Conservation (phyloP, 495 filamentous ascomycete species). For the Beverwykella pulmonaria region DNA sequence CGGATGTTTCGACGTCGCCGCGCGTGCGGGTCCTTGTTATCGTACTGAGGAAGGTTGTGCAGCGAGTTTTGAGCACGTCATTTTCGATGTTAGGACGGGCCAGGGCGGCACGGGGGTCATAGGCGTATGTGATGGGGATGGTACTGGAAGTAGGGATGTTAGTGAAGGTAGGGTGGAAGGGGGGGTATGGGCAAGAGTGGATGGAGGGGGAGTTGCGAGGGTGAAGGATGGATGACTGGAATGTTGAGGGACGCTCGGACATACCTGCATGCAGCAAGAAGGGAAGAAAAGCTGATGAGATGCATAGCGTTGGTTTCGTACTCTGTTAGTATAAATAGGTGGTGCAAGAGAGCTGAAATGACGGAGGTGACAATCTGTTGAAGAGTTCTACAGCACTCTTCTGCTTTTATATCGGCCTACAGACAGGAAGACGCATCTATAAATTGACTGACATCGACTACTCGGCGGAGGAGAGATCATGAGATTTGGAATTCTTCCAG, state of each 20-base stretch:
- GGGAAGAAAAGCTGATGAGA: not conserved
- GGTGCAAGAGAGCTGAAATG: no score
- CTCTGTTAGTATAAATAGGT: no score
- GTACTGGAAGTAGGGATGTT: not conserved
- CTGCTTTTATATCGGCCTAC: no score
- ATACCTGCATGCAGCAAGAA: slow-evolving; percentile 6
- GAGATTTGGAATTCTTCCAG: no score
- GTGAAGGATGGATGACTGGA: not conserved
- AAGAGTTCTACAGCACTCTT: not conserved
- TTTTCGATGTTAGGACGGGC: not conserved
- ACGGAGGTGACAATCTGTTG: no score
- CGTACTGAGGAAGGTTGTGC: slow-evolving; percentile 12
- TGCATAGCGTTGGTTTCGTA: not conserved
- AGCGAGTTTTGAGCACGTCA: not conserved
- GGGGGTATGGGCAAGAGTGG: not conserved
- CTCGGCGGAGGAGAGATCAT: no score
- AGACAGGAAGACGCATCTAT: no score
- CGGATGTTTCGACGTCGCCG: slow-evolving; percentile 3
- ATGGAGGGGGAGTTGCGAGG: not conserved
- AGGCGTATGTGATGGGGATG: not conserved
- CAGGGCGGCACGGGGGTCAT: slow-evolving; percentile 10
- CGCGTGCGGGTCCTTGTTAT: not conserved
- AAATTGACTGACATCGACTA: no score
- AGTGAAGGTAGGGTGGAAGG: not conserved
- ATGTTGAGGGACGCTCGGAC: not conserved